Evolutionary conservation across 2,329 filamentous ascomycete species (phyloP).

Genomic region (Aureobasidium musti): DNA sequence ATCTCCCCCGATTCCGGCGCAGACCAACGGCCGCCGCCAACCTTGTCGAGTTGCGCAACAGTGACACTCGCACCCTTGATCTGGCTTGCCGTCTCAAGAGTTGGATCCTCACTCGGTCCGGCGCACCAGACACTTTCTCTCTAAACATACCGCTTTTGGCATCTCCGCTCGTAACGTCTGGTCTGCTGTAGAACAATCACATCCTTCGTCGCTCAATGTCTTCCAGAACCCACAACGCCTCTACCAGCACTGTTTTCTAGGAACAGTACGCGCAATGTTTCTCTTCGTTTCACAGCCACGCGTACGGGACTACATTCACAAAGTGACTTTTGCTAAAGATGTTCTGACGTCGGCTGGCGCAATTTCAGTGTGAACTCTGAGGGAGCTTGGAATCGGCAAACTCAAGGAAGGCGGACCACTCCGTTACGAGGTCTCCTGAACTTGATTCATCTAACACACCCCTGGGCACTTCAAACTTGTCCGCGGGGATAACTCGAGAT

Average conservation of each 20-base stretch:
- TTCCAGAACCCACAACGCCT: conserved; percentile 7
- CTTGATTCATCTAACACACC: not conserved
- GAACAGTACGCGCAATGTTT: not conserved
- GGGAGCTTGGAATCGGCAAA: not conserved
- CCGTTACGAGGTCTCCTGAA: conserved; percentile 10
- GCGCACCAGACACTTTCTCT: not conserved
- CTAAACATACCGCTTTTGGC: not conserved
- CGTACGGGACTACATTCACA: not conserved
- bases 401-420: not conserved
- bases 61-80: not conserved
- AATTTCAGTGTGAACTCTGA: not conserved
- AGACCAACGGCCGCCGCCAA: conserved; percentile 23
- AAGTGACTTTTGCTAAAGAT: conserved; percentile 2
- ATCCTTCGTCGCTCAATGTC: conserved; percentile 1
- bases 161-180: not conserved
- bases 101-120: not conserved
- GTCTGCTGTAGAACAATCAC: not conserved
- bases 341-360: conserved; percentile 16
- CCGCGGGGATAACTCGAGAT: not conserved
- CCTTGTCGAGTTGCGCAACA: conserved; percentile 19
- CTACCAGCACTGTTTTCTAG: not conserved
- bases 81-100: not conserved
- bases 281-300: not conserved
- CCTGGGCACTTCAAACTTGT: not conserved
- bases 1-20: conserved; percentile 8